A percentile compares a stretch with the other conserved stretches of the same genome.
These are phyloP conservation scores for Coemansia aciculifera DNA, from an alignment of 192 early-diverging fungal species.

Conservation along the genomic window DNA sequence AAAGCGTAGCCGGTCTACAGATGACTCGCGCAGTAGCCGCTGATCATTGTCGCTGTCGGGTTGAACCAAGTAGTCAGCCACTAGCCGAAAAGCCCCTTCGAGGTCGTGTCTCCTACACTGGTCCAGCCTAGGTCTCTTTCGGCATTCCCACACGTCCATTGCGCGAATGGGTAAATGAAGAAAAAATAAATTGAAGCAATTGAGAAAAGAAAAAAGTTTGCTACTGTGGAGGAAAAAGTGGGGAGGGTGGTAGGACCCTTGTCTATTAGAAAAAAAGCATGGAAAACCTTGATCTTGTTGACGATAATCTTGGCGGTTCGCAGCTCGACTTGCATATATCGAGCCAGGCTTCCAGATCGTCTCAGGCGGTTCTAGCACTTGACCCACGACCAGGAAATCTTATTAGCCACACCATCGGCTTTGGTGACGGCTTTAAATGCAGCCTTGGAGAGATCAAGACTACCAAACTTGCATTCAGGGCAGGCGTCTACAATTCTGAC, in stretches of 20 bases:
- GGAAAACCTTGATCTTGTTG: background rate
- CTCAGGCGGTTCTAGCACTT: constrained; percentile 3
- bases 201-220: background rate
- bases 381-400: constrained; percentile 48
- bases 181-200: background rate
- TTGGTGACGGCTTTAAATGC: constrained; percentile 50
- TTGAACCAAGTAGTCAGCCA: constrained; percentile 22
- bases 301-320: background rate
- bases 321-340: constrained; percentile 1
- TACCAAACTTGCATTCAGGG: constrained; percentile 37
- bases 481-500: constrained; percentile 61
- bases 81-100: constrained; percentile 13
- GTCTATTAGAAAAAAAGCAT: background rate
- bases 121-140: background rate
- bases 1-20: constrained; percentile 11
- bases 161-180: background rate
- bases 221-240: background rate
- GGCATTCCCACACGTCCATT: background rate
- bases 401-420: constrained; percentile 21
- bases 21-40: constrained; percentile 1
- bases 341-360: background rate
- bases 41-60: background rate
- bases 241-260: background rate
- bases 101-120: constrained; percentile 5
- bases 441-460: constrained; percentile 53